Conservation (phyloP, 1,284 basidiomycete genomes). For the Fomitopsis schrenkii region DNA sequence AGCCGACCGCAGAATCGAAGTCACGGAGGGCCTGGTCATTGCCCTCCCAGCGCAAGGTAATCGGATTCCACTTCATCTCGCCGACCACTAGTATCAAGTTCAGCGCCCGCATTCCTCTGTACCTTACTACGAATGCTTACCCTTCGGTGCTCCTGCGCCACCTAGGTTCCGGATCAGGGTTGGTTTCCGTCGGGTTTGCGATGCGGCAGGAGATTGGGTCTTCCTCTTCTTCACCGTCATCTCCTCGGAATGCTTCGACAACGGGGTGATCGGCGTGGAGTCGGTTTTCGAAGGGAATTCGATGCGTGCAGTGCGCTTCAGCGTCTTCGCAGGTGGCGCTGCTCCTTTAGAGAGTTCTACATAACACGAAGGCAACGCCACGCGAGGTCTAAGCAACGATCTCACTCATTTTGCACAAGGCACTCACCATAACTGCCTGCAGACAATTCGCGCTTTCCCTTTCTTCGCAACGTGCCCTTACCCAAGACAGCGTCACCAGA, state of each 20-base stretch:
- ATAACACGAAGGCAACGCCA: slow-evolving; percentile 5
- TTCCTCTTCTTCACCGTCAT: slow-evolving; percentile 54
- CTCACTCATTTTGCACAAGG: neutral
- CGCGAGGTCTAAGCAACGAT: neutral
- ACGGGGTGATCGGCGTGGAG: slow-evolving; percentile 6
- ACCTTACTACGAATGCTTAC: slow-evolving; percentile 38
- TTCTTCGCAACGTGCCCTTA: slow-evolving; percentile 55
- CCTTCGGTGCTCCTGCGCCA: slow-evolving; percentile 67
- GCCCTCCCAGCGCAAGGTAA: slow-evolving; percentile 89
- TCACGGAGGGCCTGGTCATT: slow-evolving; percentile 88
- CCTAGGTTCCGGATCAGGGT: slow-evolving; percentile 87
- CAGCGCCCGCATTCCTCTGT: neutral
- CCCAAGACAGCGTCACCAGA: slow-evolving; percentile 23
- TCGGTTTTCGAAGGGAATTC: slow-evolving; percentile 28
- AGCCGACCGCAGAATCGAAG: slow-evolving; percentile 80
- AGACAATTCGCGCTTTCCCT: slow-evolving; percentile 29
- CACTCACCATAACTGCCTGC: slow-evolving; percentile 29
- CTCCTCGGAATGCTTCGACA: slow-evolving; percentile 25
- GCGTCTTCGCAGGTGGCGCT: slow-evolving; percentile 30
- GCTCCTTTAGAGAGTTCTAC: slow-evolving; percentile 21
- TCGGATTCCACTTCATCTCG: slow-evolving; percentile 97
- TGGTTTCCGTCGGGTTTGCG: slow-evolving; percentile 62
- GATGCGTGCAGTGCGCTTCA: slow-evolving; percentile 39
- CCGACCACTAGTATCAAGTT: slow-evolving; percentile 61
- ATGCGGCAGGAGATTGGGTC: slow-evolving; percentile 31